Base-by-base conservation (phyloP, 176 grass and related monocot genomes). In the Oryza brachyantha region DNA sequence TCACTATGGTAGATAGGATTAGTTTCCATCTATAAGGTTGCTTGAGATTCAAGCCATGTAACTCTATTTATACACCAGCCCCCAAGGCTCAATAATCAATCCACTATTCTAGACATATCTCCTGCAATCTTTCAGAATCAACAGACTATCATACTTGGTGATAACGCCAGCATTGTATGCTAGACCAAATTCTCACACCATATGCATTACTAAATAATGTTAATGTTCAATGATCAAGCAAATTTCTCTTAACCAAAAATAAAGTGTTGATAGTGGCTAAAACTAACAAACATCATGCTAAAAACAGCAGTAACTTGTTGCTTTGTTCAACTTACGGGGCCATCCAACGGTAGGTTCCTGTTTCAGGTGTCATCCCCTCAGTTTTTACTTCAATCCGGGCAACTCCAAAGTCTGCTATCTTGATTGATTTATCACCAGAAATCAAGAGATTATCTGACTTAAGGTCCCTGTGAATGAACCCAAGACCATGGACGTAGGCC, bases 301-400 rank as follows among this genome's bases (percentile, higher is more conserved):
- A 82, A 64, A 81, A 28, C 13, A 73, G 64, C 36, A 27, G n/a
- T n/a, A 25, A 27, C 21, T 21, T 19, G 29, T 36, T 31, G 16
- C 12, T 61, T 60, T 61, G 16, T 70, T 60, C 26, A 61, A 86
- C 88, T 81, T 90, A 90, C 88, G 88, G 88, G 60, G 88, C 88
- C 82, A 90, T 90, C 88, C 88, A 90, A 70, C 88, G 88, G 41
- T 90, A 90, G 29, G 88, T 90, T 77, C 88, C 88, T 68, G 88
- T 90, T 78, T 90, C 88, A 48, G 88, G 88, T 27, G 83, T 90
- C 88, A 90, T 90, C 3, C 88, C 88, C 61, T 90, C 88, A 3
- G 88, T 79, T 21, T 90, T 80, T 21, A 90, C 66, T 64, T 90
- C 82, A 78, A 90, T 90, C 58, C 88, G 66, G 16, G 88, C 83